Percentiles rank a stretch among this genome's conserved stretches.
Evolutionary conservation across 805 yeast genomes (phyloP).

Genomic region (Candida broadrunensis): DNA sequence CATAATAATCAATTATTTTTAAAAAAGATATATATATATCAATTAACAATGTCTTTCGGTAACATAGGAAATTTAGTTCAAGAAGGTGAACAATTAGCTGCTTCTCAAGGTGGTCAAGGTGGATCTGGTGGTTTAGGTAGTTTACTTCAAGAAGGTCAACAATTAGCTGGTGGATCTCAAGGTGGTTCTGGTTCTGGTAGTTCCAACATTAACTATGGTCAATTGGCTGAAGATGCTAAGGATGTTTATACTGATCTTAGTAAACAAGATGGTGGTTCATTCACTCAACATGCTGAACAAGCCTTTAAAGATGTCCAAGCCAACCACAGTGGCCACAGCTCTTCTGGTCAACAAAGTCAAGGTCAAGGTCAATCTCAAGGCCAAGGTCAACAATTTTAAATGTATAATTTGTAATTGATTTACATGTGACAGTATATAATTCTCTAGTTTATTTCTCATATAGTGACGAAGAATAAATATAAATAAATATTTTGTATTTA

Average conservation of each 20-base stretch:
- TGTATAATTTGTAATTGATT: too few relatives aligned
- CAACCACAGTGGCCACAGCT: slow-evolving; percentile 11
- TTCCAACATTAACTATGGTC: slow-evolving; percentile 16
- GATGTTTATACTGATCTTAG: slow-evolving; percentile 31
- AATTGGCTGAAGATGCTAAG: slow-evolving; percentile 30
- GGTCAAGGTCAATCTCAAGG: neutral
- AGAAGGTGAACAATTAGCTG: slow-evolving; percentile 25
- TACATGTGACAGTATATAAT: too few relatives aligned
- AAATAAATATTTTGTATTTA: too few relatives aligned
- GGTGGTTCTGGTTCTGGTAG: neutral
- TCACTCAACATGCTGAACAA: slow-evolving; percentile 33
- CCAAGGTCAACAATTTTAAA: too few relatives aligned
- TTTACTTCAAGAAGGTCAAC: neutral
- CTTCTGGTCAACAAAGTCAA: neutral
- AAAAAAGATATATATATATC: too few relatives aligned
- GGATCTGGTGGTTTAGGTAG: neutral
- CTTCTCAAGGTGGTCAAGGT: slow-evolving; percentile 6
- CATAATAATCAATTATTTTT: slow-evolving; percentile 5
- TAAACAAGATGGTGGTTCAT: slow-evolving; percentile 24
- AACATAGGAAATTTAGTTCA: slow-evolving; percentile 11
- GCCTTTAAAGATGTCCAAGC: slow-evolving; percentile 28
- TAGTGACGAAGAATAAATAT: too few relatives aligned
- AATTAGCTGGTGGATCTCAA: neutral
- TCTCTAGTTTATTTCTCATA: too few relatives aligned
- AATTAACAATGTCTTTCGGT: slow-evolving; percentile 15